Evolutionary conservation across 495 filamentous ascomycete species (phyloP).

Genomic region (Aspergillus bertholletiae): DNA sequence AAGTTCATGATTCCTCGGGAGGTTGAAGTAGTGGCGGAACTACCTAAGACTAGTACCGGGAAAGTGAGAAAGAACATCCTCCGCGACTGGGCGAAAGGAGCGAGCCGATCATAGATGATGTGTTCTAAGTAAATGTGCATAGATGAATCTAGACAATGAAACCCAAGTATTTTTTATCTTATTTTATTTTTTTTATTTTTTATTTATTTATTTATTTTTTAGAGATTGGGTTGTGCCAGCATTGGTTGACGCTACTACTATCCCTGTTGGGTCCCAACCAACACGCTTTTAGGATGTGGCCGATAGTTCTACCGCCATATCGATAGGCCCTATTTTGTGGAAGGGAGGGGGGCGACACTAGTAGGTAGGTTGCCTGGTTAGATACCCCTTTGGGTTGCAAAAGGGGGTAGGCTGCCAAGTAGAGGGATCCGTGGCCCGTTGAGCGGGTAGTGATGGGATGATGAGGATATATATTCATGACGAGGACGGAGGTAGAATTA

Average conservation of each 20-base stretch:
- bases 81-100: slow-evolving; percentile 71
- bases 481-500: neutral
- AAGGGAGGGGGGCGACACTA: neutral
- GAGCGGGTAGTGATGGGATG: neutral
- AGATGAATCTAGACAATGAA: neutral
- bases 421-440: neutral
- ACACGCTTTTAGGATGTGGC: neutral
- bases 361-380: neutral
- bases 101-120: slow-evolving; percentile 10
- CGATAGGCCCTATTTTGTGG: neutral
- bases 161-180: too few species aligned
- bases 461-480: neutral
- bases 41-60: slow-evolving; percentile 95
- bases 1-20: slow-evolving; percentile 95
- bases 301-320: neutral
- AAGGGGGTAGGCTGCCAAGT: neutral
- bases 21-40: slow-evolving; percentile 80
- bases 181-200: too few species aligned
- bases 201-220: too few species aligned
- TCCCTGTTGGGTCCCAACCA: neutral
- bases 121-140: neutral
- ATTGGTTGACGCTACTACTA: too few species aligned
- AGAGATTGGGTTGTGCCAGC: neutral
- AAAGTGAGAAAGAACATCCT: slow-evolving; percentile 96
- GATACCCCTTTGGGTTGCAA: neutral